Base-by-base conservation (phyloP, 2,329 filamentous ascomycete genomes). In the Talaromyces atroroseus region DNA sequence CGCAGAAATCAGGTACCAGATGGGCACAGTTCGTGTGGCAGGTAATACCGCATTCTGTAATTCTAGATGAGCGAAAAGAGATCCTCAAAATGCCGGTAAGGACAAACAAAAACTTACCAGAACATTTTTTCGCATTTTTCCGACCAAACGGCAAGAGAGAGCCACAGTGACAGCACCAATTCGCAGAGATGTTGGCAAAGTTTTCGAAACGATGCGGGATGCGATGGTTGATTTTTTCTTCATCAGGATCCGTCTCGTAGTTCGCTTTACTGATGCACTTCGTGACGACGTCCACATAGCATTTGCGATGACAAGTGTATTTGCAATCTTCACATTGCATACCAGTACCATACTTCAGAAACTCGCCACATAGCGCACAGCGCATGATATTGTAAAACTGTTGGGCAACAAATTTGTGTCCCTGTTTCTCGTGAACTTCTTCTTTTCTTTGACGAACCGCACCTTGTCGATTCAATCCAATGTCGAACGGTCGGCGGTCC, bases 321-420 rank as follows among this genome's bases (percentile, higher is more conserved):
- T 97, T 97, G 87, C 94, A 99, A 76, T 99, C 94, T 62, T 95
- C 89, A 74, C 94, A 99, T 76, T 99, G 94, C 92, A 99, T 99
- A 60, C 94, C 94, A 21, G 94, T 90, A 49, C 92, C 95, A 71
- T 97, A 97, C 71, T 97, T 99, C 76, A 99, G 87, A 69, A 99
- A 97, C 64, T 99, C 94, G 59, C 92, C 94, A 71, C 94, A 99
- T 36, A 97, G 85, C 14, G 94, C 94, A 75, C 94, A 99, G 60
- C 94, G 92, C 94, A 99, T 99, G 69, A 99, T 96, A 81, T 97
- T 99, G 85, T 97, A 99, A 75, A 99, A 99, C 73, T 96, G 94
- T 72, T 96, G 92, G 68, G 94, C 89, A 56, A 97, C 87, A 69
- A 99, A 99, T 76, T 97, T 99, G 85, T 99, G 94, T 49, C 94